These are phyloP conservation scores for Pseudoscleropodium purum DNA, from an alignment of 225 moss, liverwort and hornwort species.

Conservation along the genomic window DNA sequence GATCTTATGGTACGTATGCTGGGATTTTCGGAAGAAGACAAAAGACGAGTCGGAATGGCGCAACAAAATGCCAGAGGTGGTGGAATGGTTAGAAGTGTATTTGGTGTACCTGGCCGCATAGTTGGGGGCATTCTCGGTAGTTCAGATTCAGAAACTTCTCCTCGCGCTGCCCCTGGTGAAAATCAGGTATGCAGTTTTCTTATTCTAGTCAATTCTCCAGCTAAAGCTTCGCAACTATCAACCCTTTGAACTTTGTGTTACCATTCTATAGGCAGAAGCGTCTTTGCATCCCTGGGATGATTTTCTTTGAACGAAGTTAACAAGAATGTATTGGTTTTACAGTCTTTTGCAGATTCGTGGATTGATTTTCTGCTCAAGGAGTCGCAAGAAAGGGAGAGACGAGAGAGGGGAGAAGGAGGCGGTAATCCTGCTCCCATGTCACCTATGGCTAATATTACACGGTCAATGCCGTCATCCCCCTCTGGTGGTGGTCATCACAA, in stretches of 20 bases:
- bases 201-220: neutral
- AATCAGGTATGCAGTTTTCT: slow-evolving; percentile 49
- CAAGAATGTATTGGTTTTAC: slow-evolving; percentile 12
- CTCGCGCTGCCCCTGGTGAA: slow-evolving; percentile 54
- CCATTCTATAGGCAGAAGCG: neutral
- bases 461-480: slow-evolving; percentile 41
- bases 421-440: slow-evolving; percentile 13
- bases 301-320: neutral
- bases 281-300: neutral
- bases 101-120: slow-evolving; percentile 83
- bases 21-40: slow-evolving; percentile 95
- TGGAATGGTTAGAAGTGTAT: slow-evolving; percentile 85
- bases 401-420: slow-evolving; percentile 72
- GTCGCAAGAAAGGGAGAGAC: slow-evolving; percentile 88
- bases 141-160: slow-evolving; percentile 56
- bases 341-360: slow-evolving; percentile 99
- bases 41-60: slow-evolving; percentile 76
- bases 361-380: slow-evolving; percentile 95
- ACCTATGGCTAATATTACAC: slow-evolving; percentile 16
- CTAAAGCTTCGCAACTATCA: neutral
- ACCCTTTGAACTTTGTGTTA: neutral
- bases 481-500: slow-evolving; percentile 21
- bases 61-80: slow-evolving; percentile 82
- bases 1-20: slow-evolving; percentile 99
- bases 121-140: slow-evolving; percentile 85